Base-by-base conservation (phyloP, 2,329 filamentous ascomycete genomes). In the Penicillium sp. region DNA sequence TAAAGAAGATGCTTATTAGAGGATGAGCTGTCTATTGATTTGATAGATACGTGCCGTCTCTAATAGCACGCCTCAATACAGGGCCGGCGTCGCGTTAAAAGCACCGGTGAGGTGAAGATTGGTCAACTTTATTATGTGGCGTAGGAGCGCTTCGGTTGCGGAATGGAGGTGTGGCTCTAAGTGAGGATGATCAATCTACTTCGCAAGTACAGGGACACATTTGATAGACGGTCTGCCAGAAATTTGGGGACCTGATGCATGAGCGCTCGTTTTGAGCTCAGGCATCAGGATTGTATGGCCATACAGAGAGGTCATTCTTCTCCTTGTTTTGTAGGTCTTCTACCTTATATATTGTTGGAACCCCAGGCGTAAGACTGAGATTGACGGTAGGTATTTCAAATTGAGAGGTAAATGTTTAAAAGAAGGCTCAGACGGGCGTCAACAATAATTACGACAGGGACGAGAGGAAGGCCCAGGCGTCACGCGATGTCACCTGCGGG, bases 51-150 rank as follows among this genome's bases (percentile, higher is more conserved):
- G 31, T 51, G 57, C 59, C 57, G 18, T 61, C 59, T 11, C 32
- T 59, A 22, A 61, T 47, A 20, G 43, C 56, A 45, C 53, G 59
- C 51, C 53, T 61, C 24, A 39, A 26, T 20, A 59, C 43, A 11
- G 59, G 59, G 59, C 44, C 22, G 13, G 59, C 59, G 9, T 54
- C 47, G 37, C 53, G 18, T 58, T 22, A 7, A 48, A 32, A 35
- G 54, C 57, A 26, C 54, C 45, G 24, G 57, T 46, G 56, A 61
- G 37, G 22, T 49, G 44, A 49, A 57, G 32, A 22, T 48, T 59
- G 32, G 57, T 55, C 39, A 61, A 26, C 51, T 55, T 61, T 57
- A 61, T 61, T 16, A 20, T 56, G 34, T 7, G 5, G 37, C 13
- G 24, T 7, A 18, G 13, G 18, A 44, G 22, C 8, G 11, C 34